Evolutionary conservation across 2,329 filamentous ascomycete species (phyloP), one percentile per base, ranked within the genome.

Genomic region (Emergomyces orientalis): DNA sequence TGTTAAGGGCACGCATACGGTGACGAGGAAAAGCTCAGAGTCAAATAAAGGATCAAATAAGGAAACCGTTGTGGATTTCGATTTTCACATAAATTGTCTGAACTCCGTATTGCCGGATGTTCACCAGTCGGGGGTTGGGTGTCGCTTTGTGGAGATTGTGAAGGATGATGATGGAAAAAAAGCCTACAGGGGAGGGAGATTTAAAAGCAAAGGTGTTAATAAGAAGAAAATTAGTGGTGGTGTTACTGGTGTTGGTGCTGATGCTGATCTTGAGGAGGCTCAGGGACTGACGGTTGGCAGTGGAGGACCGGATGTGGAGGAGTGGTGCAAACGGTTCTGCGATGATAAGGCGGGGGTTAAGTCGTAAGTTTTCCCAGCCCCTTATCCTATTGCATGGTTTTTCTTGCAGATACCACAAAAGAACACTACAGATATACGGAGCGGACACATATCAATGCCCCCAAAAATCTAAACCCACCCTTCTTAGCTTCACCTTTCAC

Each of bases 1-100:
- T 57, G 72, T 87, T 51, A 74, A 76, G 39, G 85, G 85, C 60
- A 79, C 79, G 3, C 85, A 87, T 71, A 74, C 68, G 14, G 75
- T 82, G 70, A 78, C 74, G 3, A 60, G 59, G 4, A 64, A 67
- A 37, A 60, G 69, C 25, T 67, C 70, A n/a, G 65, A 67, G 3
- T 27, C 22, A 17, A 60, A 60, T 3, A 51, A 27, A 4, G 34
- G 14, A 13, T 54, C 34, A 9, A 41, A 45, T 3, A 52, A 62
- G 4, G 66, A 71, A 41, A 68, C 65, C 0, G 67, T 74, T 14
- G 65, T 66, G 6, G 72, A 74, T 64, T 74, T 74, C 59, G 63
- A 71, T 51, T 74, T 74, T 57, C 63, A 65, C 17, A 64, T 74
- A 8, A 68, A 74, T 32, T 55, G 71, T 4, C 61, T 62, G 6